Percentiles rank a stretch among this genome's conserved stretches.
Evolutionary conservation across 2,329 filamentous ascomycete genomes (phyloP).

Genomic region (Botrytis sinoallii): DNA sequence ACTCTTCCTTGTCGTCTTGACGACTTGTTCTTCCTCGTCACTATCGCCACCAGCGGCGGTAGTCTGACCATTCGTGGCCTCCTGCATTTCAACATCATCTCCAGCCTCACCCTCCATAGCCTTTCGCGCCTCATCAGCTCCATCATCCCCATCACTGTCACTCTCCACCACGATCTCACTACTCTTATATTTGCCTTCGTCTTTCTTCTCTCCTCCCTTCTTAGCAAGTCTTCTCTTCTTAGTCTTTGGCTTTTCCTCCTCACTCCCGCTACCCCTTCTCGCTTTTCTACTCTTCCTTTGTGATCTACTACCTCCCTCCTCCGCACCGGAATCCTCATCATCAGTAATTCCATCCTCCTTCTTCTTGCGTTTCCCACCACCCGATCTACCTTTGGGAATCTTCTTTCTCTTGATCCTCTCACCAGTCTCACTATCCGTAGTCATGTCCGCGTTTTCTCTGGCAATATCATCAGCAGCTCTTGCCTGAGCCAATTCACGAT

Average conservation of each 20-base stretch:
- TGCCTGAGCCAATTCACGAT: conserved; percentile 68
- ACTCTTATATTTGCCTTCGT: conserved; percentile 38
- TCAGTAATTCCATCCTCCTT: conserved; percentile 39
- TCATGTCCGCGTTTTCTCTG: conserved; percentile 73
- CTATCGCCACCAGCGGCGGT: conserved; percentile 10
- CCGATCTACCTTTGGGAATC: conserved; percentile 45
- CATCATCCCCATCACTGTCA: conserved; percentile 37
- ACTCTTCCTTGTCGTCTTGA: conserved; percentile 29
- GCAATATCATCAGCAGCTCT: conserved; percentile 67
- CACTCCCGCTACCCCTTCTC: conserved; percentile 34
- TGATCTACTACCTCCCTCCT: conserved; percentile 21
- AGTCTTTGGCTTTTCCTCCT: conserved; percentile 38
- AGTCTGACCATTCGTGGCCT: conserved; percentile 4
- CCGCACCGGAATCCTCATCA: conserved; percentile 36
- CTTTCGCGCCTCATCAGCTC: conserved; percentile 31
- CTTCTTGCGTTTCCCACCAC: conserved; percentile 43
- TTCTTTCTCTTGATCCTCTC: conserved; percentile 79
- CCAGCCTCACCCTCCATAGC: conserved; percentile 26
- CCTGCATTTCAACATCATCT: conserved; percentile 26
- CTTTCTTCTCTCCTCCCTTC: conserved; percentile 30
- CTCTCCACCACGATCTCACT: conserved; percentile 39
- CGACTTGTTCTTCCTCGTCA: conserved; percentile 32
- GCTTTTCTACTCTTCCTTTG: conserved; percentile 22
- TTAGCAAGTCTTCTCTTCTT: conserved; percentile 38
- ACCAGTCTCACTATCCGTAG: conserved; percentile 77